Conservation (phyloP, 2,329 filamentous ascomycete species). For the Fragosphaeria purpurea region DNA sequence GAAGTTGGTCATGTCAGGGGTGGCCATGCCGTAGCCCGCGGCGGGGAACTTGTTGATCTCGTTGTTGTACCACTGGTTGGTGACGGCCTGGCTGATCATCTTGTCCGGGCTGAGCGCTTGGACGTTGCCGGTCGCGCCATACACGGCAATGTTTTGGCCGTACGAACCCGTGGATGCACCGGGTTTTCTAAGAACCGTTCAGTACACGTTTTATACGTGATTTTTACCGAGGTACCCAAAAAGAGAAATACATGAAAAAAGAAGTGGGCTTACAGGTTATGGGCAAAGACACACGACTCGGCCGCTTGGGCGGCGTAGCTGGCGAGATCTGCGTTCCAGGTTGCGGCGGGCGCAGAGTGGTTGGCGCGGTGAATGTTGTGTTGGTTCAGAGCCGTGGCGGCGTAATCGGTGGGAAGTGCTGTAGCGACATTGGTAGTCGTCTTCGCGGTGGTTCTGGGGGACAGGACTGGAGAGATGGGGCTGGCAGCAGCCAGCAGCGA, state of each 20-base stretch:
- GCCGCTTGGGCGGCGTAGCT: constrained; percentile 55
- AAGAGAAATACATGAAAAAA: too few relatives aligned
- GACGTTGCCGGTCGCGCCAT: constrained; percentile 31
- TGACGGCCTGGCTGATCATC: constrained; percentile 58
- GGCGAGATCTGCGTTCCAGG: constrained; percentile 57
- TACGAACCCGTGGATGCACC: constrained; percentile 48
- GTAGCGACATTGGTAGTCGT: too few relatives aligned
- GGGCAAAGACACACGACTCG: constrained; percentile 57
- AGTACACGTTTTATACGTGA: neutral
- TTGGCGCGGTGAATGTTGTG: constrained; percentile 83
- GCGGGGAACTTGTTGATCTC: constrained; percentile 51
- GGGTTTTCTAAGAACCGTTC: constrained; percentile 30
- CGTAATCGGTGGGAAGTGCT: constrained; percentile 15
- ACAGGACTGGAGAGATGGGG: too few relatives aligned
- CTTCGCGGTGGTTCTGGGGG: too few relatives aligned
- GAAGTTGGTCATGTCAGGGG: constrained; percentile 53
- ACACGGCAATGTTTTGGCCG: constrained; percentile 84
- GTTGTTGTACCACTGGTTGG: constrained; percentile 79
- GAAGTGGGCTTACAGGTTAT: constrained; percentile 56
- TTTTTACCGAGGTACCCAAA: too few relatives aligned
- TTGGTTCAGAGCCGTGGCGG: constrained; percentile 45
- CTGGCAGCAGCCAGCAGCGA: too few relatives aligned
- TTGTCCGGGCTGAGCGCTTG: constrained; percentile 36
- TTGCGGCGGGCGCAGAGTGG: constrained; percentile 57
- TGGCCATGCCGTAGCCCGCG: constrained; percentile 46